phyloP scores from a whole-genome alignment of 306 rosid species.

The Rosa lucieae region DNA sequence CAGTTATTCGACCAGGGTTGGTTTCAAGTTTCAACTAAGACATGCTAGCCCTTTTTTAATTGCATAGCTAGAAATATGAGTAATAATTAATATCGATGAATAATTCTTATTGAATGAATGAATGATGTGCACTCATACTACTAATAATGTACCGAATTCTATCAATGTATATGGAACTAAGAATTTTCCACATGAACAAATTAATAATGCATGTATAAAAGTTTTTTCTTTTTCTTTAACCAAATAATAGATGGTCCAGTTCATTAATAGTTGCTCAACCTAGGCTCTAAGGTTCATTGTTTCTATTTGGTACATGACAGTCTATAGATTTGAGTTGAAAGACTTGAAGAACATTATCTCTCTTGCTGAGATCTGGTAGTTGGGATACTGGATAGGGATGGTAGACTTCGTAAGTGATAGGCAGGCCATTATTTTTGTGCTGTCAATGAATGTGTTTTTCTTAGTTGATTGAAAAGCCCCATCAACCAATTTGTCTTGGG shows the following conservation, averaged over 20 bases:
- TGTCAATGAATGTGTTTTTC: slow-evolving; percentile 10
- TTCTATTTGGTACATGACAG: slow-evolving; percentile 33
- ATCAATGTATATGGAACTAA: slow-evolving; percentile 18
- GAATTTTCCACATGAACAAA: neutral
- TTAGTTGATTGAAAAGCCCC: neutral
- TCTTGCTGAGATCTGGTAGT: slow-evolving; percentile 32
- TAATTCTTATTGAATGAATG: neutral
- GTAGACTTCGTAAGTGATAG: slow-evolving; percentile 11
- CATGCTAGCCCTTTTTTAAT: neutral
- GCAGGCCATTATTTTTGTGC: neutral
- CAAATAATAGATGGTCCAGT: slow-evolving; percentile 33
- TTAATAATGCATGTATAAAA: neutral
- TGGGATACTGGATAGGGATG: slow-evolving; percentile 28
- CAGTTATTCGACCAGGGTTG: neutral
- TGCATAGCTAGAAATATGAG: neutral
- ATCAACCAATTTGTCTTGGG: neutral
- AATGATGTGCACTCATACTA: neutral
- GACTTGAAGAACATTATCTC: slow-evolving; percentile 28
- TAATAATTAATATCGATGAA: neutral
- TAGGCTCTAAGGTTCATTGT: slow-evolving; percentile 41
- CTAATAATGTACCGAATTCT: neutral
- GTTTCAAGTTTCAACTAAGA: neutral
- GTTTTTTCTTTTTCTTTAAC: neutral
- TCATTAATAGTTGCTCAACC: slow-evolving; percentile 32
- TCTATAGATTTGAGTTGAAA: slow-evolving; percentile 18